Evolutionary conservation across 345 rosid species (phyloP), one percentile per base, ranked within the genome.

Genomic region (Salix viminalis): DNA sequence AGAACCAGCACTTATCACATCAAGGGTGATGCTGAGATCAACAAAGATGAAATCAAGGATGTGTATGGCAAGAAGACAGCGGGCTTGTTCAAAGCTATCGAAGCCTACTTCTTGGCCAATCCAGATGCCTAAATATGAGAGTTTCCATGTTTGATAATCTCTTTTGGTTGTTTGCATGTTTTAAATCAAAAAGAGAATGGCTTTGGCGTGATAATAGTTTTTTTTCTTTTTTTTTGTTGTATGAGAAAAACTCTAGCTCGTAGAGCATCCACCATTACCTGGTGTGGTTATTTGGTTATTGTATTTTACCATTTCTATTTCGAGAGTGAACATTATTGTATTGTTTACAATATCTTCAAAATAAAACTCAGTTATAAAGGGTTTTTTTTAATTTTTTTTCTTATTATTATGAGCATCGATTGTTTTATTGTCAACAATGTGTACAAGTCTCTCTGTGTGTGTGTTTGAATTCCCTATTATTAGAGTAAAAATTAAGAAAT

Each of bases 61-160:
- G 58, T 5, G 34, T 52, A 52, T 19, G 48, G 26, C 9, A 13
- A 70, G 26, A 69, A 46, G 21, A 24, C 72, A 13, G 54, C 34
- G 0, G 72, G 72, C 46, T 11, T 69, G 52, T 69, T 69, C 72
- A 69, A 69, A n/a, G 72, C 60, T 41, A 19, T 69, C 6, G 72
- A 69, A 2, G 72, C 60, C 58, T 68, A 68, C 54, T 26, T 68
- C 52, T 0, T 28, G 15, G 71, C 50, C 4, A 41, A 39, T 41
- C 52, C 71, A 16, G 71, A 68, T 21, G 26, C 48, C 26, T 68
- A 41, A 64, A 44, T 44, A 12, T 0, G 48, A 2, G 15, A 44
- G 3, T 12, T 44, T 5, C 48, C 4, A 12, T 12, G 48, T 1
- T 13, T 46, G 15, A 44, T 44, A 0, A 18, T 44, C 5, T 44